Conservation (phyloP, 139 green algal genomes). For the Chlorella sp. region DNA sequence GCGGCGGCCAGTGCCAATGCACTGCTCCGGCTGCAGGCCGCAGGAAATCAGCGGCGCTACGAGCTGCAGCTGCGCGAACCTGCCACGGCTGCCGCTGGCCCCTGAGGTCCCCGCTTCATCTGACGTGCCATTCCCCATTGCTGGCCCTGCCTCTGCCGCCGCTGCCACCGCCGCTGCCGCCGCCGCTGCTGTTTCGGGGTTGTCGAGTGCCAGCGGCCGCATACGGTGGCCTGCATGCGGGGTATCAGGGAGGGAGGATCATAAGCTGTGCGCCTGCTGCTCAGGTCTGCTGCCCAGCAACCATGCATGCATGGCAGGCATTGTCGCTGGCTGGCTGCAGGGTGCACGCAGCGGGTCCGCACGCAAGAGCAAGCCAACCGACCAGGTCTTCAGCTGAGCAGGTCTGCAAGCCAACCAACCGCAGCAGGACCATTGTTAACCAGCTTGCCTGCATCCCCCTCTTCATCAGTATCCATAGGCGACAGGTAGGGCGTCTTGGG, state of each 20-base stretch:
- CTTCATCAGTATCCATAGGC: conserved; percentile 45
- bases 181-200: background rate
- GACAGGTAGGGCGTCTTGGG: conserved; percentile 55
- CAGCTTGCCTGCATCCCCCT: conserved; percentile 9
- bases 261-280: background rate
- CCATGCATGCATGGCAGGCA: background rate
- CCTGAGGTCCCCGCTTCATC: conserved; percentile 2
- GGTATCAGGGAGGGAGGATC: background rate
- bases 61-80: background rate
- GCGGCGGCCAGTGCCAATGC: no score
- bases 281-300: background rate
- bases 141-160: background rate
- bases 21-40: background rate
- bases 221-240: conserved; percentile 9
- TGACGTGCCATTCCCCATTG: background rate
- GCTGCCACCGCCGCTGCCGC: background rate
- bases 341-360: no score
- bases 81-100: background rate
- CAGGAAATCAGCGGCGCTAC: background rate
- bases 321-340: no score
- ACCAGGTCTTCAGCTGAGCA: no score
- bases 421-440: no score
- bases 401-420: no score
- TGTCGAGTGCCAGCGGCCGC: conserved; percentile 34
- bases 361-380: no score